These are phyloP conservation scores for Trichoderma erinaceum DNA, from an alignment of 495 filamentous ascomycete species.

Conservation along the genomic window DNA sequence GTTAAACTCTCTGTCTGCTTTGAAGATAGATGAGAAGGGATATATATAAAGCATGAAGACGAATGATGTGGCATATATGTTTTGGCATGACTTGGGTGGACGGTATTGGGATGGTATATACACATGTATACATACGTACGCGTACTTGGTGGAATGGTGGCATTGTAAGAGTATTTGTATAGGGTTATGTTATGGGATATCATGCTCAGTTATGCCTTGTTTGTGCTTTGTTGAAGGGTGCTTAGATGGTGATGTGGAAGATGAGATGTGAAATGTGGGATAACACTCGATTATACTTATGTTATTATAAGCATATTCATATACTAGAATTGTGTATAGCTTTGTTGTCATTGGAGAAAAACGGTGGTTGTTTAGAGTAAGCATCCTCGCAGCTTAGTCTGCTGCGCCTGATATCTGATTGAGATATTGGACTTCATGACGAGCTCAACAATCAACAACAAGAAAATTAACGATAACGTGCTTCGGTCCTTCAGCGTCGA, in stretches of 20 bases:
- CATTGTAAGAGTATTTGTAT: background rate
- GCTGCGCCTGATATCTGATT: too few relatives aligned
- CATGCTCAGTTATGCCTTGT: background rate
- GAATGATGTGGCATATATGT: constrained; percentile 5
- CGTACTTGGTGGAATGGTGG: background rate
- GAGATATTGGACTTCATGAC: too few relatives aligned
- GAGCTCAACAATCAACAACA: too few relatives aligned
- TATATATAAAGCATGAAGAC: background rate
- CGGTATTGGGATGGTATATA: background rate
- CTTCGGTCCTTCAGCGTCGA: too few relatives aligned
- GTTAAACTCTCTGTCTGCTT: background rate
- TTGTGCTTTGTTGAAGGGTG: background rate
- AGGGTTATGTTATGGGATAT: constrained; percentile 3
- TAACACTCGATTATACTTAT: too few relatives aligned
- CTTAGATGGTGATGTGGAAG: background rate
- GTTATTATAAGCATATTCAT: too few relatives aligned
- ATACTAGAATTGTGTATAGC: too few relatives aligned
- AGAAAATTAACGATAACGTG: too few relatives aligned
- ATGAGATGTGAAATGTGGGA: too few relatives aligned
- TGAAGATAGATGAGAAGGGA: background rate
- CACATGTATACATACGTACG: background rate
- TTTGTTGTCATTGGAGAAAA: too few relatives aligned
- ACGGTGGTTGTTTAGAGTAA: too few relatives aligned
- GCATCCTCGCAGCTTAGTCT: too few relatives aligned
- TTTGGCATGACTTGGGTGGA: background rate